phyloP scores from a whole-genome alignment of 441 rosid species.

The Syzygium malaccense region DNA sequence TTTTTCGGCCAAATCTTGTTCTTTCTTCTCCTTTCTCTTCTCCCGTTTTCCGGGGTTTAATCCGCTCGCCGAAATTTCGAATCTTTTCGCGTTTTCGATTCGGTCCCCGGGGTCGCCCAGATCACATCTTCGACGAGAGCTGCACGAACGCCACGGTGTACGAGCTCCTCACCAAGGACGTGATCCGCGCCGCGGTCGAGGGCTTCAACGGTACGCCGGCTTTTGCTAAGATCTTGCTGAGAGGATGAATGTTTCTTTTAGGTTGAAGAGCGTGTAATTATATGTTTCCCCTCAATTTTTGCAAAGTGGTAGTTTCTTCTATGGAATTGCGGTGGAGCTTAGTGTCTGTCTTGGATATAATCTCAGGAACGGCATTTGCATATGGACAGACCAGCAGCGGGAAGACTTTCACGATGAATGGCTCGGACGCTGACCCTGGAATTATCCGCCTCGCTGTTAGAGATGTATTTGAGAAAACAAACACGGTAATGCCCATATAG shows the following conservation, averaged over 20 bases:
- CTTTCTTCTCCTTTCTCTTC: not conserved
- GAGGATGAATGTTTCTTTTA: not conserved
- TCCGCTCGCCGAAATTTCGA: not conserved
- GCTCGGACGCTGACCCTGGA: conserved; percentile 67
- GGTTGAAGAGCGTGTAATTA: not conserved
- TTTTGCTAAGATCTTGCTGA: not conserved
- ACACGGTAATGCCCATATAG: conserved; percentile 23
- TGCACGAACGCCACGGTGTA: conserved; percentile 61
- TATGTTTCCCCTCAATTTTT: not conserved
- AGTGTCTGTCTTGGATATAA: not conserved
- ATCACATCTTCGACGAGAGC: conserved; percentile 70
- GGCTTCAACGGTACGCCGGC: conserved; percentile 68
- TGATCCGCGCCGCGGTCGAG: conserved; percentile 65
- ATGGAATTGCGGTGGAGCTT: not conserved
- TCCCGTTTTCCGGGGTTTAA: not conserved
- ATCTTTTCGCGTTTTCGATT: not conserved
- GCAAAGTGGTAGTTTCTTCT: not conserved
- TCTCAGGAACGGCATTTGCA: conserved; percentile 82
- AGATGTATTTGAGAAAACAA: conserved; percentile 54
- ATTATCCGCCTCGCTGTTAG: conserved; percentile 67
- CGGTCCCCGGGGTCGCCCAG: conserved; percentile 16
- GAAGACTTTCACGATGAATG: conserved; percentile 92
- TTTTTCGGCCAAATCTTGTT: too few species aligned
- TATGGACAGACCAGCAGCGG: conserved; percentile 99
- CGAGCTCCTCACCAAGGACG: conserved; percentile 71